These are phyloP conservation scores for Zelonia costaricensis DNA, from an alignment of 208 protist species.

Conservation along the genomic window DNA sequence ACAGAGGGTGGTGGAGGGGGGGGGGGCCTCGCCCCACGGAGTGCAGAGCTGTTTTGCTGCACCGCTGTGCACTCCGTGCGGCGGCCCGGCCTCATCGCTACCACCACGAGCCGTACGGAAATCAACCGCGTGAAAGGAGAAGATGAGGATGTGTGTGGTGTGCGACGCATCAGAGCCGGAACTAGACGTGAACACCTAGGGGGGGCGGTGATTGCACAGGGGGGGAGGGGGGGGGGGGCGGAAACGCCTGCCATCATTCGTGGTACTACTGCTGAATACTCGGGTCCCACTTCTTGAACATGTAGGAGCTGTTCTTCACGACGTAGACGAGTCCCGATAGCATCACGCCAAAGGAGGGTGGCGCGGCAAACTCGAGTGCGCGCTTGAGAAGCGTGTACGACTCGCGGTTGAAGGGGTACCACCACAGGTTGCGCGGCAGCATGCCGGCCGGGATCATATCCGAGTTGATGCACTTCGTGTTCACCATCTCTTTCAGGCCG, in stretches of 20 bases:
- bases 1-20: too few species aligned
- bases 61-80: too few species aligned
- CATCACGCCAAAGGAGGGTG: conserved; percentile 29
- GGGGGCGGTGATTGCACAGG: too few species aligned
- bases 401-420: conserved; percentile 60
- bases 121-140: too few species aligned
- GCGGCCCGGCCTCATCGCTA: too few species aligned
- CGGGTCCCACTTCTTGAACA: conserved; percentile 64
- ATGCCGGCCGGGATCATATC: conserved; percentile 38
- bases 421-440: conserved; percentile 72
- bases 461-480: conserved; percentile 82
- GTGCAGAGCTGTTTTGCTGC: too few species aligned
- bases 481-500: conserved; percentile 82
- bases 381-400: conserved; percentile 39
- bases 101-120: too few species aligned
- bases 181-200: too few species aligned
- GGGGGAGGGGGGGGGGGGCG: too few species aligned
- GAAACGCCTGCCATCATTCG: neutral
- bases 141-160: too few species aligned
- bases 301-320: conserved; percentile 34
- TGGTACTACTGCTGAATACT: conserved; percentile 24
- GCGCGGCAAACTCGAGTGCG: conserved; percentile 37
- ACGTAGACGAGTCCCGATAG: conserved; percentile 31
- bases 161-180: too few species aligned
- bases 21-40: too few species aligned